Conservation (phyloP, 495 filamentous ascomycete species). For the Aspergillus bertholletiae region DNA sequence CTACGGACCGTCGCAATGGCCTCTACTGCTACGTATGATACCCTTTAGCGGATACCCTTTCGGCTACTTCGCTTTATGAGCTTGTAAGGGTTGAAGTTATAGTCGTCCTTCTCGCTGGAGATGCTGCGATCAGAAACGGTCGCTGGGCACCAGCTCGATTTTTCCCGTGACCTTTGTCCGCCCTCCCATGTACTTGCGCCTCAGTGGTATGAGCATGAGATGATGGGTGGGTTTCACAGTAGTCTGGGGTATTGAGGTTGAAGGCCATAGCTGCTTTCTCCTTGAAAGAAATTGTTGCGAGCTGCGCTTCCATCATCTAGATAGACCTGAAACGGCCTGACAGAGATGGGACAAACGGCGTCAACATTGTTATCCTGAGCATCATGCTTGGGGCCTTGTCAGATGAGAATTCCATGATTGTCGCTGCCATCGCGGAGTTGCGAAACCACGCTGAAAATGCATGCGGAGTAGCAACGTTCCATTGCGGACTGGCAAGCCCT, state of each 20-base stretch:
- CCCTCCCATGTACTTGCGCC: constrained; percentile 26
- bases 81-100: constrained; percentile 58
- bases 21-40: constrained; percentile 61
- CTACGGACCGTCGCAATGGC: constrained; percentile 45
- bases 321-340: constrained; percentile 9
- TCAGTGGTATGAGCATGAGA: constrained; percentile 32
- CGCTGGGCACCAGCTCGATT: constrained; percentile 76
- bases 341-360: constrained; percentile 33
- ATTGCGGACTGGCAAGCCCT: constrained; percentile 5
- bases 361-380: constrained; percentile 56
- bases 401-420: constrained; percentile 51
- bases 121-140: constrained; percentile 41
- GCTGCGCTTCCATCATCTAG: constrained; percentile 31
- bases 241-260: constrained; percentile 75
- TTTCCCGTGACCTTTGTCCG: constrained; percentile 59
- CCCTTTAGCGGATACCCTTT: constrained; percentile 32
- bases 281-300: constrained; percentile 76
- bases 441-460: constrained; percentile 32
- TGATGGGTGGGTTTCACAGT: constrained; percentile 42
- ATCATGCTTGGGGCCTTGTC: constrained; percentile 73
- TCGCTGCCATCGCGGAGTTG: constrained; percentile 14
- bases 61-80: constrained; percentile 42
- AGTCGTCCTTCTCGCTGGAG: constrained; percentile 77
- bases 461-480: constrained; percentile 18
- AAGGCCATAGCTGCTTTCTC: constrained; percentile 63